phyloP scores from a whole-genome alignment of 2,329 filamentous ascomycete species.

The Chaetomium sp. region DNA sequence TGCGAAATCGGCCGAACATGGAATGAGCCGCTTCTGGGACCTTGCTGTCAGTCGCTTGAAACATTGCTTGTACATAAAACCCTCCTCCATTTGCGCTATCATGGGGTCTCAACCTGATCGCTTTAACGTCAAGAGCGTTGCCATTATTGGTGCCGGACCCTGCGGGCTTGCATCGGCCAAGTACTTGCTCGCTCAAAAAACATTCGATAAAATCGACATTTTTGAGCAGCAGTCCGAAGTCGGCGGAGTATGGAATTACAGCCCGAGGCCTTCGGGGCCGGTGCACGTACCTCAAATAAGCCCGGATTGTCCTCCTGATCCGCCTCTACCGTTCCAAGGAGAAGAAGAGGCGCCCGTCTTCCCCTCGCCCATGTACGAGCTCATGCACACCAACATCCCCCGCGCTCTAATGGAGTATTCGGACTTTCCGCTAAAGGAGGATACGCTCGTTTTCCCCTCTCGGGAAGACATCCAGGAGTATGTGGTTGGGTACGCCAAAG shows the following conservation, averaged over 20 bases:
- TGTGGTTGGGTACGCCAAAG: slow-evolving; percentile 69
- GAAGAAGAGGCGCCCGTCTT: slow-evolving; percentile 58
- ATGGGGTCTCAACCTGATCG: slow-evolving; percentile 36
- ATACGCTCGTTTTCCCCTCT: slow-evolving; percentile 72
- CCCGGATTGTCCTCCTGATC: slow-evolving; percentile 63
- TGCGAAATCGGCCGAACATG: neutral
- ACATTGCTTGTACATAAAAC: neutral
- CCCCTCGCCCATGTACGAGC: slow-evolving; percentile 80
- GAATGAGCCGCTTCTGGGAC: neutral
- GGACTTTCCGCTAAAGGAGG: slow-evolving; percentile 65
- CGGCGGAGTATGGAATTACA: slow-evolving; percentile 88
- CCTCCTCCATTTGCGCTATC: neutral
- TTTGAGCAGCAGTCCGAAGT: slow-evolving; percentile 79
- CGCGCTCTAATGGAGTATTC: slow-evolving; percentile 78
- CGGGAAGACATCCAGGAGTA: slow-evolving; percentile 73
- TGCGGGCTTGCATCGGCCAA: slow-evolving; percentile 78
- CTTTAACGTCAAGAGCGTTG: slow-evolving; percentile 63
- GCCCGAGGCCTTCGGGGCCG: slow-evolving; percentile 49
- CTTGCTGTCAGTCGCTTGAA: neutral
- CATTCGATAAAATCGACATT: slow-evolving; percentile 70
- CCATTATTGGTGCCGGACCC: slow-evolving; percentile 82
- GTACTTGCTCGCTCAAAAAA: slow-evolving; percentile 70
- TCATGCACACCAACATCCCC: slow-evolving; percentile 85
- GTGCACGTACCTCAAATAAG: slow-evolving; percentile 69
- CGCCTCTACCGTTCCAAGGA: slow-evolving; percentile 55